Conservation (phyloP, 169 alveolate genomes). For the Plasmodium falciparum region DNA sequence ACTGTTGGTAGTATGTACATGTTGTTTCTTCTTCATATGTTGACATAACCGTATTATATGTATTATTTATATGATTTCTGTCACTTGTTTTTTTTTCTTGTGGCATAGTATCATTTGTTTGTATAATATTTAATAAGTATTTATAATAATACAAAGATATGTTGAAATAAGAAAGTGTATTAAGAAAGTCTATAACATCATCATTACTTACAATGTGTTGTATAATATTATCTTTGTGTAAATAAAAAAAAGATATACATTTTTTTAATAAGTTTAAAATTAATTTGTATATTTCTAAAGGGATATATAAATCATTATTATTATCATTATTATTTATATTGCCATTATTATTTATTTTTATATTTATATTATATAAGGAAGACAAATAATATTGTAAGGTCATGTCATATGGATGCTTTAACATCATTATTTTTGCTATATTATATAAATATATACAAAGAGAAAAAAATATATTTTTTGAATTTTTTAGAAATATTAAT, state of each 20-base stretch:
- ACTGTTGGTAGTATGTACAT: neutral
- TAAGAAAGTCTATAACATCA: neutral
- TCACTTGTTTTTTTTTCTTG: too few relatives aligned
- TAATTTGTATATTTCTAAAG: neutral
- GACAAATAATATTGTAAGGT: too few relatives aligned
- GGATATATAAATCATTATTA: neutral
- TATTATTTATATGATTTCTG: too few relatives aligned
- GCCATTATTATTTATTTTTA: too few relatives aligned
- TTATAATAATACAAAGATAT: neutral
- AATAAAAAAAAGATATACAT: conserved; percentile 1
- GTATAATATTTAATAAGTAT: neutral
- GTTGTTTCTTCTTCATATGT: too few relatives aligned
- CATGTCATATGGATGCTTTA: too few relatives aligned
- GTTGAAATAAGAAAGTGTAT: neutral
- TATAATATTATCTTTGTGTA: neutral
- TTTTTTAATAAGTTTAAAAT: neutral
- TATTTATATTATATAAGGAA: too few relatives aligned
- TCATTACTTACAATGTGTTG: neutral
- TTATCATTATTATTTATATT: neutral
- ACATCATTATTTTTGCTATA: neutral
- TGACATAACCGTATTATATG: too few relatives aligned
- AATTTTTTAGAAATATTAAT: neutral
- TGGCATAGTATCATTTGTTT: neutral
- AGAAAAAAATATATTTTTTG: neutral
- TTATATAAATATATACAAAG: neutral